Percentiles rank a stretch among this genome's conserved stretches.
phyloP scores from a whole-genome alignment of 345 rosid genomes.

The Salix caprea region DNA sequence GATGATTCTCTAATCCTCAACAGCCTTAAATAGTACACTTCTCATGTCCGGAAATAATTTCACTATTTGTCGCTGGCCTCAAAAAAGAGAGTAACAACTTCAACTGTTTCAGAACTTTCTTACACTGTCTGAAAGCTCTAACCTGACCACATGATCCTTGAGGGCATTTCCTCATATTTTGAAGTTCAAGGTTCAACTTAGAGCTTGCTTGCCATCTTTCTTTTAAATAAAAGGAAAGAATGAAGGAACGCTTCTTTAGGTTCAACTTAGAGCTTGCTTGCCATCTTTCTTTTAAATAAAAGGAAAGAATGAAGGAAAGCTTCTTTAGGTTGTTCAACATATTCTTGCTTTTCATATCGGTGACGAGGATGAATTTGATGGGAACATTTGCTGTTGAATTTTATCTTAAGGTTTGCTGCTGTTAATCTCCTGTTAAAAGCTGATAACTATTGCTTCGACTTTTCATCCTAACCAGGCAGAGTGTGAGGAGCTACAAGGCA shows the following conservation, averaged over 20 bases:
- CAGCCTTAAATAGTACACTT: neutral
- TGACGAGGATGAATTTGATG: neutral
- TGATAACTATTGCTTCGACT: neutral
- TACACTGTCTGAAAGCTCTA: neutral
- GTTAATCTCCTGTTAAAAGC: neutral
- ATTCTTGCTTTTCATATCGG: neutral
- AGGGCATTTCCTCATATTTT: neutral
- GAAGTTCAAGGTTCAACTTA: neutral
- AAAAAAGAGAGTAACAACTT: neutral
- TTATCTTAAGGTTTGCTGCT: neutral
- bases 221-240: neutral
- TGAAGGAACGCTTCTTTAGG: neutral
- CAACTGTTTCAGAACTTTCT: neutral
- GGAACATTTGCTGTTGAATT: neutral
- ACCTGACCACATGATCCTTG: neutral
- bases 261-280: neutral
- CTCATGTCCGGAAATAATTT: neutral
- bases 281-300: neutral
- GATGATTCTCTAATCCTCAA: neutral
- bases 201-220: neutral
- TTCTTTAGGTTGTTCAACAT: neutral
- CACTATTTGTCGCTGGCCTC: neutral
- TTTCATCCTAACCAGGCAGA: constrained; percentile 50
- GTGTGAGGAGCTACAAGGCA: constrained; percentile 84
- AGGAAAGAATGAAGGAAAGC: neutral